A percentile compares a stretch with the other conserved stretches of the same genome.
Conservation (phyloP, 2,329 filamentous ascomycete genomes). For the Colletotrichum sp. region DNA sequence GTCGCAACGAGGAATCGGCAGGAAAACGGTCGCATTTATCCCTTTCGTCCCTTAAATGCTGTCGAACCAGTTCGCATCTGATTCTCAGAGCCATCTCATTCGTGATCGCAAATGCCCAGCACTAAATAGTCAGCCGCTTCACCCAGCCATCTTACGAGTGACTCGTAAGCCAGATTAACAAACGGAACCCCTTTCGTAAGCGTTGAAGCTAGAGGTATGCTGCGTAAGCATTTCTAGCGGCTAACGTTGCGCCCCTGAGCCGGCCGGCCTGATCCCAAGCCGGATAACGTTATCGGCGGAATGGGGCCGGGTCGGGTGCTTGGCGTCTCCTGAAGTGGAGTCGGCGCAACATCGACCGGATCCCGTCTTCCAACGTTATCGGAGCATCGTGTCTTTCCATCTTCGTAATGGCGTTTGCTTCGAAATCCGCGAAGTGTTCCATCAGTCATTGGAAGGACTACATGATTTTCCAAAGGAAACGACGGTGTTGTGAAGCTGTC, state of each 20-base stretch:
- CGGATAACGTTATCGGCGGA: not conserved
- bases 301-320: not conserved
- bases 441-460: rapidly evolving
- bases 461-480: rapidly evolving
- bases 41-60: not conserved
- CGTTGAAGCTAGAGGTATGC: not conserved
- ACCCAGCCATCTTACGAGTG: not conserved
- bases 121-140: not conserved
- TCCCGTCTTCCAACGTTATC: not conserved
- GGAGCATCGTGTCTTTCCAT: not conserved
- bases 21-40: not conserved
- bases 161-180: not conserved
- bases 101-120: not conserved
- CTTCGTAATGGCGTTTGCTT: not conserved
- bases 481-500: not conserved
- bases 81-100: not conserved
- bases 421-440: rapidly evolving
- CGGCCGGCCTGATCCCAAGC: not conserved
- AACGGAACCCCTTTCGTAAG: not conserved
- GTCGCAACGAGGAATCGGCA: not conserved
- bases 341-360: not conserved
- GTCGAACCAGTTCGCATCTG: not conserved
- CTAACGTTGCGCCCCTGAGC: not conserved
- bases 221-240: not conserved
- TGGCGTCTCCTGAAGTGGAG: not conserved